phyloP scores from a whole-genome alignment of 2,329 filamentous ascomycete genomes.

The Elsinoe perseae region DNA sequence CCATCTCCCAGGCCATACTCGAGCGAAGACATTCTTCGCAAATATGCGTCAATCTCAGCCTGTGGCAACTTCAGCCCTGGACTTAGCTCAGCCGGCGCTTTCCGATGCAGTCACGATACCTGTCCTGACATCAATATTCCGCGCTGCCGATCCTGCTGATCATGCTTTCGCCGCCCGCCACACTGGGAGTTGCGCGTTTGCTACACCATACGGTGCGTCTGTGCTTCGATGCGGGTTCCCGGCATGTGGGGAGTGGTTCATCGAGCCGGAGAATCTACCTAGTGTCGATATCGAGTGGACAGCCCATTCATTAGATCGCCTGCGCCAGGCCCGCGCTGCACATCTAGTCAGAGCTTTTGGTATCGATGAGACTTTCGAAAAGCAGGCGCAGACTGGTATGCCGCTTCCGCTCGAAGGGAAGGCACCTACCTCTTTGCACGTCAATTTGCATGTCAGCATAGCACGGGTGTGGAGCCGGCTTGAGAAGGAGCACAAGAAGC shows the following conservation, averaged over 20 bases:
- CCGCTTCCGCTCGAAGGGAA: not conserved
- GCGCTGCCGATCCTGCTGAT: not conserved
- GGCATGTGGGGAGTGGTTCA: slow-evolving; percentile 3
- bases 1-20: not conserved
- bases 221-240: not conserved
- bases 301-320: not conserved
- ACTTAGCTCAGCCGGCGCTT: not conserved
- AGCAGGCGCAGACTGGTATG: slow-evolving; percentile 3
- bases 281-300: not conserved
- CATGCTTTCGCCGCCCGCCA: not conserved
- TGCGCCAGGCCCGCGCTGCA: slow-evolving; percentile 1
- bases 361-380: not conserved
- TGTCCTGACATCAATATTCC: not conserved
- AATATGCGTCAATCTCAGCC: not conserved
- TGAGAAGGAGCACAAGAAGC: not conserved
- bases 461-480: not conserved
- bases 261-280: not conserved
- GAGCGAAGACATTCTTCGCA: slow-evolving; percentile 1
- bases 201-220: not conserved
- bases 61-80: not conserved
- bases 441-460: not conserved
- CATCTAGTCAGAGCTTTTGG: not conserved
- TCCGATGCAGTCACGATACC: not conserved
- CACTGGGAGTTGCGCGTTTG: not conserved
- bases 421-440: not conserved